Evolutionary conservation across 2,329 filamentous ascomycete genomes (phyloP), one percentile per base, ranked within the genome.

Genomic region (Diaporthe citriasiana): DNA sequence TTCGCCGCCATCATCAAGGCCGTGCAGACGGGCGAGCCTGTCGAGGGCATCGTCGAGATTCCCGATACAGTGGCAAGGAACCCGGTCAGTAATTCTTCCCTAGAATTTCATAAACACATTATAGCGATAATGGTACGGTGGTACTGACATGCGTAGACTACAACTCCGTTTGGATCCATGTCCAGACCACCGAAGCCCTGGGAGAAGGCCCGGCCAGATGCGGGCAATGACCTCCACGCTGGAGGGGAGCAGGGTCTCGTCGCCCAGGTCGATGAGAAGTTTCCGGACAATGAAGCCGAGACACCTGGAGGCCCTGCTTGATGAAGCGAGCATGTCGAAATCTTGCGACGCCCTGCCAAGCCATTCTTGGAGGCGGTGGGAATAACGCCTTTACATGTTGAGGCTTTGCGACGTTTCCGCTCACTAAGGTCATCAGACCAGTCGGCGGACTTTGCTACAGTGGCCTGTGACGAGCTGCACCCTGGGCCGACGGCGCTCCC

Each of bases 1-100:
- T 98, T 98, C 82, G 93, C 94, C 10, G 92, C 96, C 77, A 95
- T 98, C 76, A 92, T 97, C 72, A 93, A 94, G 79, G 89, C 97
- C 71, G 94, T 98, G 71, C 94, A 94, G 33, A 92, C 91, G 38
- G 95, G 95, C 70, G 91, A 94, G 78, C 92, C 94, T 0, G 93
- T 98, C 56, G 95, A 95, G 1, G 95, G 95, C 0, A 97, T 98
- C 79, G 92, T 92, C 78, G 91, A 97, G 76, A 96, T 98, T 70
- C 95, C 95, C 6, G 90, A 94, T 77, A 97, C 93, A 0, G 86
- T 98, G 7, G 86, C 95, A 27, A 87, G 91, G 71, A 93, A 93
- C 6, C 89, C 94, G 75, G 92, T 93, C 75, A 89, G 87, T 79
- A 22, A 10, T 9, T 47, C 19, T 25, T 45, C 15, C 5, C 25